Conservation (phyloP, 2,329 filamentous ascomycete species). For the Penicillium aurantiogriseum region DNA sequence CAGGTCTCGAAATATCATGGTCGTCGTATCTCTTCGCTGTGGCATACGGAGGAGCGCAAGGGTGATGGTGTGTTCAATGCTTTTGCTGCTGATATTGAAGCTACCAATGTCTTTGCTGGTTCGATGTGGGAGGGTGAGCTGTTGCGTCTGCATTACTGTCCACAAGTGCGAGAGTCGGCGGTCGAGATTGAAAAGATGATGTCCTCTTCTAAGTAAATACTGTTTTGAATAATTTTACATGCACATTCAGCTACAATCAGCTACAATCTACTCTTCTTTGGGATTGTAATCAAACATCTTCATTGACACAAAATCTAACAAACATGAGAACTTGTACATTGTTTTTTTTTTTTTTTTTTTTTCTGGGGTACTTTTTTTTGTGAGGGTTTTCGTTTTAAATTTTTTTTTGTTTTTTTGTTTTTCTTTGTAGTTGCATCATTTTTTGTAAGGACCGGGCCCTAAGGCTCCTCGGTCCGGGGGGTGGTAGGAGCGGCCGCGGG, state of each 20-base stretch:
- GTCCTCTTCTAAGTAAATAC: conserved; percentile 27
- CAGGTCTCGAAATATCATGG: conserved; percentile 77
- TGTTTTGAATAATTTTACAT: conserved; percentile 14
- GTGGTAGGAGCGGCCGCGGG: background rate
- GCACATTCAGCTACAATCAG: background rate
- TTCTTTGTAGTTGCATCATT: background rate
- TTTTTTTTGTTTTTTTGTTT: background rate
- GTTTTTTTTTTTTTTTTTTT: background rate
- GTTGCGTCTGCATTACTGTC: conserved; percentile 79
- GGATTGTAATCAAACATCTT: background rate
- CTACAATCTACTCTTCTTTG: background rate
- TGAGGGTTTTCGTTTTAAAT: background rate
- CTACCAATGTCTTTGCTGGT: conserved; percentile 83
- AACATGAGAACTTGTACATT: background rate
- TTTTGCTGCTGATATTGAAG: conserved; percentile 70
- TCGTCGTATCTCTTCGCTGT: conserved; percentile 78
- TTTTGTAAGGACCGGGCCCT: background rate
- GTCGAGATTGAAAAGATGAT: conserved; percentile 65
- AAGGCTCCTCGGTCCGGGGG: background rate
- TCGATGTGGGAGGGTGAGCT: conserved; percentile 95
- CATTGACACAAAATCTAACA: background rate
- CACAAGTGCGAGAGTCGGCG: conserved; percentile 75
- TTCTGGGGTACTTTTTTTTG: background rate
- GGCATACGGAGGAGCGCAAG: conserved; percentile 90
- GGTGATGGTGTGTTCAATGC: conserved; percentile 86